Evolutionary conservation across 371 early-diverging fungal species (phyloP), one percentile per base, ranked within the genome.

Genomic region (Syncephalastrum sp.): DNA sequence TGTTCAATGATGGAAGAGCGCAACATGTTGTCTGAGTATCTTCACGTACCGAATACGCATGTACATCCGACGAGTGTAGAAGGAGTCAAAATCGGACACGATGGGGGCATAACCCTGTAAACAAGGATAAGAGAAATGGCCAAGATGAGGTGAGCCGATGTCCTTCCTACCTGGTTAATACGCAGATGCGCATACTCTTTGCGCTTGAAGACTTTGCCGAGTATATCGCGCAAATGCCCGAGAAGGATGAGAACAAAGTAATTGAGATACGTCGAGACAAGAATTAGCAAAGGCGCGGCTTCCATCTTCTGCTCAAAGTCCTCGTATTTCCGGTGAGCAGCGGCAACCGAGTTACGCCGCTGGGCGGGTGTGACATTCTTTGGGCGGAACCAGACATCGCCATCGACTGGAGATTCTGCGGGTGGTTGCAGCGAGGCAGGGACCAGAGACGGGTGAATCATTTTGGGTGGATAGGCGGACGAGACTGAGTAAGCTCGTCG

Each of bases 31-130:
- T 1, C 25, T 24, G 19, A 29, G 42, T 52, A 17, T 33, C n/a
- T 14, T 44, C 25, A 15, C 27, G 47, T 69, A 78, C 78, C 78
- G 85, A 65, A 99, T 97, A 53, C 99, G 88, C 53, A 83, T 74
- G 74, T 98, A 99, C 50, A 99, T 75, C 57, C 96, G 87, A 55
- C 99, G 84, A 50, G 91, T 92, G 82, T 95, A 99, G 78, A 99
- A 96, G 64, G 94, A 95, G 65, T 99, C 95, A 83, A 98, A 93
- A 68, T 95, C 95, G 53, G 94, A 88, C 56, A 92, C 88, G 65
- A 96, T 67, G 61, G 99, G 92, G 42, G 98, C 95, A 77, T 88
- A 87, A 41, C 94, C 92, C 88, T 88, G 41, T 17, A 17, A 0
- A 42, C 7, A n/a, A 50, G 10, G 15, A 13, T 23, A 16, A 17